These are phyloP conservation scores for Geranomyces variabilis DNA, from an alignment of 192 early-diverging fungal species.

Conservation along the genomic window DNA sequence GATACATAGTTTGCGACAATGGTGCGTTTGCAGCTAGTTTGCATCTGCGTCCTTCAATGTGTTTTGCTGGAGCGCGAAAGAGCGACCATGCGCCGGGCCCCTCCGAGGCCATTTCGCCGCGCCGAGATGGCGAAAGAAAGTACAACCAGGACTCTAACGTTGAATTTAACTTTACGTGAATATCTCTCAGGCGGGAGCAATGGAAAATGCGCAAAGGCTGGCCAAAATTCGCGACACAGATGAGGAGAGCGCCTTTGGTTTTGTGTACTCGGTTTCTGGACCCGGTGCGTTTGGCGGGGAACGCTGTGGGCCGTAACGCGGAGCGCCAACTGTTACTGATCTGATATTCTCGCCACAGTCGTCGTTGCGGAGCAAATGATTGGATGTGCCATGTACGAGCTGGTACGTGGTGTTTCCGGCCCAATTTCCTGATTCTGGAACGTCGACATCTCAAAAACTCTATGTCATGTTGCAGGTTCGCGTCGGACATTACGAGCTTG, in stretches of 20 bases:
- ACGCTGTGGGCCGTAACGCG: not conserved
- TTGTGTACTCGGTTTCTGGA: slow-evolving; percentile 96
- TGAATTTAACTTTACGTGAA: too few species aligned
- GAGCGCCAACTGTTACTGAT: not conserved
- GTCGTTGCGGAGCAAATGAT: slow-evolving; percentile 99
- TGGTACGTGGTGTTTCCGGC: slow-evolving; percentile 71
- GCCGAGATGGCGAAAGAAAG: too few species aligned
- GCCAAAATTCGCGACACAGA: slow-evolving; percentile 86
- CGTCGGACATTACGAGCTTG: slow-evolving; percentile 95
- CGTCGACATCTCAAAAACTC: too few species aligned
- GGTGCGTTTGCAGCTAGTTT: too few species aligned
- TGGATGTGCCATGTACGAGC: slow-evolving; percentile 96
- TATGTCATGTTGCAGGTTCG: slow-evolving; percentile 65
- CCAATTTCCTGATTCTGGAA: too few species aligned
- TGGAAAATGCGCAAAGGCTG: slow-evolving; percentile 85
- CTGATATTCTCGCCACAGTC: slow-evolving; percentile 55
- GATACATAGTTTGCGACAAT: too few species aligned
- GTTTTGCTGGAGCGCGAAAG: too few species aligned
- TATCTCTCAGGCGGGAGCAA: slow-evolving; percentile 78
- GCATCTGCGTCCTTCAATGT: too few species aligned
- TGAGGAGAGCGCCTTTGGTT: slow-evolving; percentile 84
- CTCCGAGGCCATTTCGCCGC: too few species aligned
- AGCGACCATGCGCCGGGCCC: too few species aligned
- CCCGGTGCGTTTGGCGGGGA: slow-evolving; percentile 79
- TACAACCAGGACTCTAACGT: too few species aligned